Conservation (phyloP, 225 moss, liverwort and hornwort species). For the Pseudoscleropodium purum region DNA sequence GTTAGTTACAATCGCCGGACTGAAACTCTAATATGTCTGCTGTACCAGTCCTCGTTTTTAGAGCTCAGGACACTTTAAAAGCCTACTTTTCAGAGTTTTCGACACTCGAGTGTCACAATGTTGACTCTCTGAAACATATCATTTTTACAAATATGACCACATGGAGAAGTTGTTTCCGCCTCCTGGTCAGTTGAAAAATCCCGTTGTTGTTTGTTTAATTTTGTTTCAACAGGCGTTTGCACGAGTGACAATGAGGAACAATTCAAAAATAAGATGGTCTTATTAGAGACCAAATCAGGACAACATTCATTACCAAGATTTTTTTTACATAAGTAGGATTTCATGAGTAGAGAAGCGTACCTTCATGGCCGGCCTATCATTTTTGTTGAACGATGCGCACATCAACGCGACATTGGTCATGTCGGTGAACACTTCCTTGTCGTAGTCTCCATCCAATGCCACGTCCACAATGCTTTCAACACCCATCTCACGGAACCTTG, state of each 20-base stretch:
- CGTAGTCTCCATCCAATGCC: slow-evolving; percentile 26
- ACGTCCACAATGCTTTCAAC: slow-evolving; percentile 29
- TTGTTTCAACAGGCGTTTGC: too few relatives aligned
- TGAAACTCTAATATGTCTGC: background rate
- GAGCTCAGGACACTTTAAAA: background rate
- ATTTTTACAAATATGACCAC: background rate
- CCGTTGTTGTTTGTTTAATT: too few relatives aligned
- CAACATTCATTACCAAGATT: background rate
- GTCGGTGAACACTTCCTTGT: slow-evolving; percentile 29
- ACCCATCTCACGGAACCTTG: slow-evolving; percentile 42
- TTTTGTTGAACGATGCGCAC: slow-evolving; percentile 41
- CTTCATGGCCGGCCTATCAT: slow-evolving; percentile 54
- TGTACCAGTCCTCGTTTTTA: background rate
- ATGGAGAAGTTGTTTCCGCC: background rate
- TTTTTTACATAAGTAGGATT: background rate
- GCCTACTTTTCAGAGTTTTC: background rate
- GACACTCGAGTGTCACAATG: background rate
- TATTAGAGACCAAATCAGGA: background rate
- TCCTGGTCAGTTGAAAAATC: background rate
- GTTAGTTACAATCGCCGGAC: background rate
- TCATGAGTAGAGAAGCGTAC: background rate
- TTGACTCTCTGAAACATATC: background rate
- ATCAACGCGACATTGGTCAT: slow-evolving; percentile 47
- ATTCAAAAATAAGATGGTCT: background rate
- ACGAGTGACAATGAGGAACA: background rate